Evolutionary conservation across 2,329 filamentous ascomycete genomes (phyloP).

Genomic region (Monosporascus sp.): DNA sequence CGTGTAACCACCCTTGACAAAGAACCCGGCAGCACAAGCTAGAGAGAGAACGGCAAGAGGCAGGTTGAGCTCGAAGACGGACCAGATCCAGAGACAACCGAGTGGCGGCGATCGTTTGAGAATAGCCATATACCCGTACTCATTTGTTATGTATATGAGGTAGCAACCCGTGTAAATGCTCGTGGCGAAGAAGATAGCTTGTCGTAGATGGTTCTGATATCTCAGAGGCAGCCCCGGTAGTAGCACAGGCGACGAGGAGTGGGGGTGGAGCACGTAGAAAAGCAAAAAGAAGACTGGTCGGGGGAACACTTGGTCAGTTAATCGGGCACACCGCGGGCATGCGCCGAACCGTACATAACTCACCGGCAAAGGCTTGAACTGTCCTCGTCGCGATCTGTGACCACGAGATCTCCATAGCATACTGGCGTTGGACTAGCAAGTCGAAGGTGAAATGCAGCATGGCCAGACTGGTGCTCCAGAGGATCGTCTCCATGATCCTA

Average conservation of each 20-base stretch:
- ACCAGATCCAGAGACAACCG: constrained; percentile 90
- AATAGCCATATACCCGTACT: constrained; percentile 73
- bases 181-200: constrained; percentile 57
- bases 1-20: constrained; percentile 46
- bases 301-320: background rate
- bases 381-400: constrained; percentile 47
- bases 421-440: constrained; percentile 74
- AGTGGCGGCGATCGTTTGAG: constrained; percentile 90
- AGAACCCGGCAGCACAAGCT: constrained; percentile 37
- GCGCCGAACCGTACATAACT: constrained; percentile 7
- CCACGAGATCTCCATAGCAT: constrained; percentile 63
- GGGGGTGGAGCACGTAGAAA: constrained; percentile 53
- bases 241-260: constrained; percentile 42
- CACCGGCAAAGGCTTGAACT: constrained; percentile 48
- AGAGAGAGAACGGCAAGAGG: constrained; percentile 56
- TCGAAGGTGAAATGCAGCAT: constrained; percentile 76
- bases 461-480: constrained; percentile 58
- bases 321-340: no score
- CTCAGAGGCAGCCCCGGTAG: constrained; percentile 44
- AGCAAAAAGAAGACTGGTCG: constrained; percentile 48
- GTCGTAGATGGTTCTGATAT: constrained; percentile 45
- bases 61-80: constrained; percentile 79
- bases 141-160: constrained; percentile 76
- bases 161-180: constrained; percentile 66
- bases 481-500: constrained; percentile 47